Conservation (phyloP, 164 flowering plant species). For the Magnolia officinalis region DNA sequence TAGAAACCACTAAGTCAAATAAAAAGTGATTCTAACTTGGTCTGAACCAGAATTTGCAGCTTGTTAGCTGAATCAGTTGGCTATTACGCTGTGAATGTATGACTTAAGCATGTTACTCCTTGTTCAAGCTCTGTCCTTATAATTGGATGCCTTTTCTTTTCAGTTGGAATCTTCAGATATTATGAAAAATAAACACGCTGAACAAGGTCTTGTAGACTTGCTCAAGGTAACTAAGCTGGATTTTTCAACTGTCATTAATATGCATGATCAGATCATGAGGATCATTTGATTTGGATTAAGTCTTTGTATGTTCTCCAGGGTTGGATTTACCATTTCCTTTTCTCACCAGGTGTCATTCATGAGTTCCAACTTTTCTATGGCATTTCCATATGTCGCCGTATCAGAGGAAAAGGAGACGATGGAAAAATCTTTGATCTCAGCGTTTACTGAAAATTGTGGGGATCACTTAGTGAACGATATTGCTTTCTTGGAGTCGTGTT, state of each 20-base stretch:
- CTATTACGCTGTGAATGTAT: neutral
- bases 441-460: slow-evolving; percentile 57
- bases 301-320: neutral
- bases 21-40: neutral
- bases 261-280: neutral
- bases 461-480: slow-evolving; percentile 34
- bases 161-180: slow-evolving; percentile 62
- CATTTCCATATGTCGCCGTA: slow-evolving; percentile 71
- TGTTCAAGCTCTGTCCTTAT: slow-evolving; percentile 5
- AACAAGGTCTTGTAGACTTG: slow-evolving; percentile 50
- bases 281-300: neutral
- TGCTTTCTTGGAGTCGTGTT: slow-evolving; percentile 60
- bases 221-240: slow-evolving; percentile 53
- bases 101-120: neutral
- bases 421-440: slow-evolving; percentile 61
- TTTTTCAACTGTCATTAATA: neutral
- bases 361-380: slow-evolving; percentile 72
- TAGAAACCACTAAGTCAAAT: neutral
- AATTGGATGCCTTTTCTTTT: slow-evolving; percentile 17
- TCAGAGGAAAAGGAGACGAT: slow-evolving; percentile 47
- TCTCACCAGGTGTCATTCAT: slow-evolving; percentile 51
- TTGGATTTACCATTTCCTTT: neutral
- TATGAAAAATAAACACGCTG: slow-evolving; percentile 35
- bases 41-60: neutral
- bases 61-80: neutral